Evolutionary conservation across 140 eudicot genomes (phyloP).

Genomic region (Stevia rebaudiana): DNA sequence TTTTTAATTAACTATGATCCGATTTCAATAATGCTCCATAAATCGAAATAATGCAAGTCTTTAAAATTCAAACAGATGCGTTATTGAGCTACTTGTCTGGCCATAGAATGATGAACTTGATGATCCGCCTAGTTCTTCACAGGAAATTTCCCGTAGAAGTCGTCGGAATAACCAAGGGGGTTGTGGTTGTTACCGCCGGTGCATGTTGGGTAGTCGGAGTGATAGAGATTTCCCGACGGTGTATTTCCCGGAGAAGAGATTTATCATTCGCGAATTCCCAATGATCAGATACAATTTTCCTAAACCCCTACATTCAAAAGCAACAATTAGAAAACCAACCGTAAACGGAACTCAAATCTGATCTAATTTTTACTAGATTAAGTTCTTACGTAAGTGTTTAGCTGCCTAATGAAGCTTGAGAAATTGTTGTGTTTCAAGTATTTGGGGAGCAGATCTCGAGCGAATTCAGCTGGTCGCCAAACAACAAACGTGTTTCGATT

Average conservation of each 20-base stretch:
- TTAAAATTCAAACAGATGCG: too few species aligned
- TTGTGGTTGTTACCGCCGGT: neutral
- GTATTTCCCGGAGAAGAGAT: slow-evolving; percentile 57
- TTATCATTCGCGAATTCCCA: slow-evolving; percentile 83
- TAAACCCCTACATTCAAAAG: slow-evolving; percentile 49
- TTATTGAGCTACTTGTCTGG: too few species aligned
- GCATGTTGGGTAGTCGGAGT: slow-evolving; percentile 17
- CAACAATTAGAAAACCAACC: neutral
- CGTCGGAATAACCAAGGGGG: too few species aligned
- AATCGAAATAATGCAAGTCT: too few species aligned
- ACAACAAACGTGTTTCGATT: slow-evolving; percentile 56
- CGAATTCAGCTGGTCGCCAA: slow-evolving; percentile 68
- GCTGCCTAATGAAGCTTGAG: slow-evolving; percentile 77
- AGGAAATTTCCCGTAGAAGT: too few species aligned
- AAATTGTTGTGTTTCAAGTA: slow-evolving; percentile 80
- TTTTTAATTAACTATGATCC: too few species aligned
- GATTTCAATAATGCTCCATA: too few species aligned
- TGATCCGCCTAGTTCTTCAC: too few species aligned
- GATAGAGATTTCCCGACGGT: slow-evolving; percentile 53
- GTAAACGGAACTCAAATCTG: neutral
- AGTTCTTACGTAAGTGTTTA: slow-evolving; percentile 53
- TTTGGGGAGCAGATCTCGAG: slow-evolving; percentile 63
- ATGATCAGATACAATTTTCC: slow-evolving; percentile 66
- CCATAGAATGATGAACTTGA: too few species aligned
- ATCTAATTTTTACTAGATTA: neutral